These are phyloP conservation scores for Selenicereus undatus DNA, from an alignment of 148 eudicot genomes.

Conservation along the genomic window DNA sequence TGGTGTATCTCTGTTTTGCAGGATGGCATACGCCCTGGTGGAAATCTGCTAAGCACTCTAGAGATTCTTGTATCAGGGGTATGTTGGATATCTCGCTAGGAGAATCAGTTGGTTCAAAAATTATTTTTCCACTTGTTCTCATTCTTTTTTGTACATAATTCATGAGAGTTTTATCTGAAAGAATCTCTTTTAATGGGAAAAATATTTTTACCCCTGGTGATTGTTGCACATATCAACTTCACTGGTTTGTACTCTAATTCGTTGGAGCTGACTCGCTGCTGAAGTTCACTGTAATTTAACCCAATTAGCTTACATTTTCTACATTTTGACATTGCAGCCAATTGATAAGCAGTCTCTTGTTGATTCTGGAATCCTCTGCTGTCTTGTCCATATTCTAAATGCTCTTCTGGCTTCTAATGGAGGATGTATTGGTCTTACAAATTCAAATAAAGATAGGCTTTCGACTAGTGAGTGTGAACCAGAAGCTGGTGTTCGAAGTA, in stretches of 20 bases:
- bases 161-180: background rate
- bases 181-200: background rate
- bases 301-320: slow-evolving; percentile 9
- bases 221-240: background rate
- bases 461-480: slow-evolving; percentile 18
- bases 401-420: slow-evolving; percentile 73
- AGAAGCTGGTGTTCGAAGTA: slow-evolving; percentile 35
- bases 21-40: slow-evolving; percentile 84
- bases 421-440: slow-evolving; percentile 32
- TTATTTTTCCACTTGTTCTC: background rate
- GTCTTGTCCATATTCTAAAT: slow-evolving; percentile 81
- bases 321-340: slow-evolving; percentile 45
- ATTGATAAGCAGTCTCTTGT: slow-evolving; percentile 94
- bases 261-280: background rate
- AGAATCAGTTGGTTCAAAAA: background rate
- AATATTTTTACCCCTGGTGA: background rate
- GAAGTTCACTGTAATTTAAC: background rate
- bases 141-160: background rate
- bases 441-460: slow-evolving; percentile 29
- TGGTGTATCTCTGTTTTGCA: slow-evolving; percentile 35
- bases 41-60: slow-evolving; percentile 74
- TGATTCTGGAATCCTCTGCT: slow-evolving; percentile 95
- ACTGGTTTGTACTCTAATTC: background rate
- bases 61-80: slow-evolving; percentile 98
- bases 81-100: slow-evolving; percentile 20